phyloP scores from a whole-genome alignment of 208 protist genomes.

The Trichomonas vaginalis region DNA sequence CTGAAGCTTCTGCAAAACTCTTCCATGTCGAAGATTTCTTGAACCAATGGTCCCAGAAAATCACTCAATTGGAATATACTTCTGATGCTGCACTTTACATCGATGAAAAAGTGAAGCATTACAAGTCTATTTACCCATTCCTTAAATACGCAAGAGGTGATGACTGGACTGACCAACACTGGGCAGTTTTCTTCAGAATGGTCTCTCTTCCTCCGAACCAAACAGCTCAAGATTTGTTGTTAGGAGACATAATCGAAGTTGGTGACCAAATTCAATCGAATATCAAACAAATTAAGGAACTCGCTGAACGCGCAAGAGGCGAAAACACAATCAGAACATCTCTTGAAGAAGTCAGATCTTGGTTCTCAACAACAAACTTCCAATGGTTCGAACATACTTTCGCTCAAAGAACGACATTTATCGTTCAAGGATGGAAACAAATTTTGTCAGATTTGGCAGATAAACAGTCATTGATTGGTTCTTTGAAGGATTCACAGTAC shows the following conservation, averaged over 20 bases:
- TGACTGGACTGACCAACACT: constrained; percentile 3
- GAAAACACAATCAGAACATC: constrained; percentile 81
- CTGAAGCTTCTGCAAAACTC: background rate
- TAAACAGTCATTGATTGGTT: constrained; percentile 73
- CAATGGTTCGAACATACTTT: constrained; percentile 50
- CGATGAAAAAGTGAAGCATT: constrained; percentile 12
- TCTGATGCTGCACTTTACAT: background rate
- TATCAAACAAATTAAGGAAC: constrained; percentile 54
- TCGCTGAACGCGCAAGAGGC: constrained; percentile 71
- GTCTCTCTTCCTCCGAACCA: background rate
- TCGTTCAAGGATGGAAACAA: constrained; percentile 91
- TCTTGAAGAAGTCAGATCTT: constrained; percentile 68
- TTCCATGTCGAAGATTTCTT: constrained; percentile 4
- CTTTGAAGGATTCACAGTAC: constrained; percentile 84
- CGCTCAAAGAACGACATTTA: constrained; percentile 39
- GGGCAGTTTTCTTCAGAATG: background rate
- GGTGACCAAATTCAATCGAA: background rate
- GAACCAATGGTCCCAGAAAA: background rate
- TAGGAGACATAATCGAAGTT: background rate
- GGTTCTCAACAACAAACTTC: constrained; percentile 64
- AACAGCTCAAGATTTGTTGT: background rate
- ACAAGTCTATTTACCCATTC: constrained; percentile 3
- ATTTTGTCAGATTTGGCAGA: constrained; percentile 72
- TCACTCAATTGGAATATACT: background rate
- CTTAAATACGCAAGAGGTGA: background rate